These are phyloP conservation scores for Brasenia schreberi DNA, from an alignment of 164 flowering plant genomes.

Conservation along the genomic window DNA sequence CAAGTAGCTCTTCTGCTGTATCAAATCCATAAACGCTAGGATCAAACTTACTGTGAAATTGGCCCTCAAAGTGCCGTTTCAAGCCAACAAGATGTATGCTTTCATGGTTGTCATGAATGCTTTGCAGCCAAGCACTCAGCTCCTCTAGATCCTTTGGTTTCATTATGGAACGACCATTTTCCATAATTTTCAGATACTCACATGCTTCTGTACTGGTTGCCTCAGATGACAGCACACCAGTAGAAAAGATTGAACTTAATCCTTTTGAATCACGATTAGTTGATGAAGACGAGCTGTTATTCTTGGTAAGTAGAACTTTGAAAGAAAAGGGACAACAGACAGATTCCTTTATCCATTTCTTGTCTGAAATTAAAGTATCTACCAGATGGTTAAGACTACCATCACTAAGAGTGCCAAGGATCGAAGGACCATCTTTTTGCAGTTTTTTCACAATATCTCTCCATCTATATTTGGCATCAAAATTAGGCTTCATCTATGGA, in stretches of 20 bases:
- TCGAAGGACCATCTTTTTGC: slow-evolving; percentile 41
- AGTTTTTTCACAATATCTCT: slow-evolving; percentile 34
- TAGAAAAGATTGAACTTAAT: slow-evolving; percentile 34
- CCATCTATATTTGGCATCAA: slow-evolving; percentile 10
- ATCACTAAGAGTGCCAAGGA: slow-evolving; percentile 25
- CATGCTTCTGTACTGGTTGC: not conserved
- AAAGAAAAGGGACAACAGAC: slow-evolving; percentile 30
- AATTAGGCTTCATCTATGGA: too few species aligned
- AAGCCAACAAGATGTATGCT: not conserved
- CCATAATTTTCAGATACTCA: not conserved
- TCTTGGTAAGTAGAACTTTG: slow-evolving; percentile 15
- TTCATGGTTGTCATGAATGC: not conserved
- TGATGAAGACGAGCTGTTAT: slow-evolving; percentile 6
- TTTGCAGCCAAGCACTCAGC: not conserved
- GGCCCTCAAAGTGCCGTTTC: not conserved
- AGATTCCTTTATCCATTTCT: slow-evolving; percentile 59
- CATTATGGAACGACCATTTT: not conserved
- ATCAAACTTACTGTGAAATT: not conserved
- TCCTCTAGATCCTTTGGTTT: not conserved
- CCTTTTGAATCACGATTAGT: slow-evolving; percentile 23
- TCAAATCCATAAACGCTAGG: not conserved
- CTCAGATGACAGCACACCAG: not conserved
- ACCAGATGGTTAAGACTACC: slow-evolving; percentile 33
- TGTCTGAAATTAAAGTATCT: slow-evolving; percentile 47
- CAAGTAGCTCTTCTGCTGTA: not conserved